phyloP scores from a whole-genome alignment of 371 early-diverging fungal species.

The Haplosporangium sp. region DNA sequence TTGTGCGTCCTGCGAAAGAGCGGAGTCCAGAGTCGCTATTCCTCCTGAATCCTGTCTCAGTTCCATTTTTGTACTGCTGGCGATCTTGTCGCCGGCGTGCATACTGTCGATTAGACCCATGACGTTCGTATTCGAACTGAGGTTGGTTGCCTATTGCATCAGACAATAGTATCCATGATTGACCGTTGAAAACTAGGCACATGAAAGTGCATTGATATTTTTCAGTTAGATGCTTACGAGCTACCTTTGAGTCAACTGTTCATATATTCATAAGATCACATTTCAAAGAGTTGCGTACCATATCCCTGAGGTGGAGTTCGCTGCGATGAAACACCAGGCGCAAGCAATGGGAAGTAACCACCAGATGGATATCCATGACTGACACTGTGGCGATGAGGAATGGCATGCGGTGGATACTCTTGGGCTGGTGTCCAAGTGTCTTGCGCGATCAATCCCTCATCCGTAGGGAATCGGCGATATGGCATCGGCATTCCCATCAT shows the following conservation, averaged over 20 bases:
- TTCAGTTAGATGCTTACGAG: too few relatives aligned
- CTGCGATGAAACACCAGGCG: not conserved
- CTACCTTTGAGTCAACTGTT: too few relatives aligned
- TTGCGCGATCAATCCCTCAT: not conserved
- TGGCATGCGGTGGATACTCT: not conserved
- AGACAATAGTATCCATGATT: constrained; percentile 6
- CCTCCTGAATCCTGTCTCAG: not conserved
- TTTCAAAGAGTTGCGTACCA: not conserved
- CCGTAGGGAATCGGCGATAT: constrained; percentile 29
- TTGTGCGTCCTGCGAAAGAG: not conserved
- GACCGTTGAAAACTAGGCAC: constrained; percentile 2
- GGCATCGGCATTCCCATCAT: constrained; percentile 12
- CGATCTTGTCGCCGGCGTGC: not conserved
- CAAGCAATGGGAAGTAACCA: not conserved
- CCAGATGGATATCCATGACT: not conserved
- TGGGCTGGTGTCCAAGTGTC: constrained; percentile 1
- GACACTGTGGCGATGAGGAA: not conserved
- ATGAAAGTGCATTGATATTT: too few relatives aligned
- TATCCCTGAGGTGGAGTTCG: not conserved
- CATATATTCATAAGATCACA: not conserved
- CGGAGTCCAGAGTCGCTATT: not conserved
- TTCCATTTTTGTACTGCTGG: not conserved
- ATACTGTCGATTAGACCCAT: too few relatives aligned
- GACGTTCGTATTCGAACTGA: too few relatives aligned
- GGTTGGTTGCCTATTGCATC: not conserved